Evolutionary conservation across 1,139 yeast species (phyloP).

Genomic region (Sugiyamaella sp.): DNA sequence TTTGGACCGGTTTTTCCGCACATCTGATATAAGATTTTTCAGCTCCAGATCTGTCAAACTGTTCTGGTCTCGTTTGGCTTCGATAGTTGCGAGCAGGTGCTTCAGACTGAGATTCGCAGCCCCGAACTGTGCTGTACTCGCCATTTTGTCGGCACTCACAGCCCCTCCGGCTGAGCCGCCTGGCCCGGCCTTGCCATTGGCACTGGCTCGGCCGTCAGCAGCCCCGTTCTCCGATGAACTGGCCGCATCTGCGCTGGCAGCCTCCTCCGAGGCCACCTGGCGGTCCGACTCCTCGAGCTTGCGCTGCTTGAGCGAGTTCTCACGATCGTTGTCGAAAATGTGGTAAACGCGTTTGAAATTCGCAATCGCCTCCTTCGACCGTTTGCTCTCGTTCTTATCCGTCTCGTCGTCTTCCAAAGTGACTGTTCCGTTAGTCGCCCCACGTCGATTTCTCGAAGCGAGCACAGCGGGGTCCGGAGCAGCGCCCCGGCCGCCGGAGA

Average conservation of each 20-base stretch:
- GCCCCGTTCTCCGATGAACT: background rate
- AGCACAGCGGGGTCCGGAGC: too few species aligned
- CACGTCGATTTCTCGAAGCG: too few species aligned
- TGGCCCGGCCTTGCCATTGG: constrained; percentile 30
- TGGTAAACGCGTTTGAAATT: constrained; percentile 59
- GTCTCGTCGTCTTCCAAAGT: constrained; percentile 21
- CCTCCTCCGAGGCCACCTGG: constrained; percentile 54
- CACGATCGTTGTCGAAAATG: constrained; percentile 80
- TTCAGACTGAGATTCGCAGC: constrained; percentile 82
- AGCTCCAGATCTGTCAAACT: constrained; percentile 83
- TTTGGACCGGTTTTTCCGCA: constrained; percentile 90
- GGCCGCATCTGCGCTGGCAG: constrained; percentile 13
- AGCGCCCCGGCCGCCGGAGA: background rate
- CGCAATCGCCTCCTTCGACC: constrained; percentile 41
- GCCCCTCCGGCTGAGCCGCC: constrained; percentile 16
- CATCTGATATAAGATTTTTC: constrained; percentile 84
- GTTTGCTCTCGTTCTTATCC: constrained; percentile 8
- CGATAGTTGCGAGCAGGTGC: constrained; percentile 77
- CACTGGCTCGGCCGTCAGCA: background rate
- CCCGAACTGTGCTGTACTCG: constrained; percentile 59
- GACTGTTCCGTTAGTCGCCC: constrained; percentile 14
- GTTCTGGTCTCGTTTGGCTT: constrained; percentile 71
- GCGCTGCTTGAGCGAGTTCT: constrained; percentile 73
- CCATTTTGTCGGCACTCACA: constrained; percentile 18
- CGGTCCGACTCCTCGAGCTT: constrained; percentile 81